Conservation (phyloP, 305 asterid species). For the Solanum aculeatissimum region DNA sequence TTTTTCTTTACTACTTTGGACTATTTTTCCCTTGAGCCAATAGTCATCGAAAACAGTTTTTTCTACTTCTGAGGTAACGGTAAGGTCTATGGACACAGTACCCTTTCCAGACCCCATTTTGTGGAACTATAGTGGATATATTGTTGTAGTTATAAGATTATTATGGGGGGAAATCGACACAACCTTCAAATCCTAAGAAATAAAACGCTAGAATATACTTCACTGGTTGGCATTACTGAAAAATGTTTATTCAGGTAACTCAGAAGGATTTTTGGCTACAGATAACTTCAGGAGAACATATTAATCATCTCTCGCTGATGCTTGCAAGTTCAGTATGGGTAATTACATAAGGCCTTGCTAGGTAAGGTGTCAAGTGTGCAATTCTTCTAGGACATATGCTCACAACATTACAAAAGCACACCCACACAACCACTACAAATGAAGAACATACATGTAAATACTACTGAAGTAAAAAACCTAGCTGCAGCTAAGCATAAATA, state of each 20-base stretch:
- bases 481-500: background rate
- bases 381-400: background rate
- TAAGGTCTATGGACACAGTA: too few species aligned
- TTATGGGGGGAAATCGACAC: background rate
- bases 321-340: background rate
- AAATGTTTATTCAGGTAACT: background rate
- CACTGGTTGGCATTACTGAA: background rate
- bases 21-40: too few species aligned
- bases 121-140: too few species aligned
- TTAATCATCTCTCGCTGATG: background rate
- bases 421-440: background rate
- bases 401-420: background rate
- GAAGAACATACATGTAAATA: background rate
- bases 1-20: too few species aligned
- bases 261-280: background rate
- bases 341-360: background rate
- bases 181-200: background rate
- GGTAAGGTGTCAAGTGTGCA: background rate
- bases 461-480: background rate
- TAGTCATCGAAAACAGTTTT: too few species aligned
- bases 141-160: background rate
- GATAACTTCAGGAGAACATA: background rate
- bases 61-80: too few species aligned
- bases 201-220: background rate
- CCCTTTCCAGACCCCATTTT: too few species aligned